Evolutionary conservation across 352 stramenopile genomes (phyloP).

Genomic region (Pythium aphanidermatum): DNA sequence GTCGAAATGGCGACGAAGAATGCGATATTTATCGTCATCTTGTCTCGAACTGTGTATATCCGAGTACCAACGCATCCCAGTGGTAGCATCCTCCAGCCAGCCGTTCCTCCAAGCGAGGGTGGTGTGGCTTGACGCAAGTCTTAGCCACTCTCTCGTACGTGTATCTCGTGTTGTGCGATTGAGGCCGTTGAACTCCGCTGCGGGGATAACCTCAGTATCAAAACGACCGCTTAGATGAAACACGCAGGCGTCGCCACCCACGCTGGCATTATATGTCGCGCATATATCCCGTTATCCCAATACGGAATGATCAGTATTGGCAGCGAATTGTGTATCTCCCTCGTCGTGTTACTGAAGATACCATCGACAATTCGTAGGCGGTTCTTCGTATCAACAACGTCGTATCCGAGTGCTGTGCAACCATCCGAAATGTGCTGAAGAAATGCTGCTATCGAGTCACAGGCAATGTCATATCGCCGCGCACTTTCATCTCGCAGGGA

Average conservation of each 20-base stretch:
- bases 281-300: constrained; percentile 15
- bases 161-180: constrained; percentile 8
- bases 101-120: too few relatives aligned
- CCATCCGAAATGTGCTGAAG: constrained; percentile 8
- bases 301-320: constrained; percentile 23
- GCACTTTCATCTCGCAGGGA: too few relatives aligned
- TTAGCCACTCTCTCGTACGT: constrained; percentile 20
- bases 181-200: not conserved
- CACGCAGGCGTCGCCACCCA: constrained; percentile 21
- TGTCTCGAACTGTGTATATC: too few relatives aligned
- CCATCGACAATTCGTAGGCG: constrained; percentile 17
- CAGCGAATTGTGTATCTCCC: constrained; percentile 6
- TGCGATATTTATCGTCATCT: too few relatives aligned
- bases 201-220: not conserved
- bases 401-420: constrained; percentile 20
- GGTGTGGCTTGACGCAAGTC: too few relatives aligned
- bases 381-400: constrained; percentile 18
- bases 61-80: too few relatives aligned
- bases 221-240: constrained; percentile 13
- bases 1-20: too few relatives aligned
- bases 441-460: constrained; percentile 1
- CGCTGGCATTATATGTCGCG: constrained; percentile 11
- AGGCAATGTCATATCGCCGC: too few relatives aligned
- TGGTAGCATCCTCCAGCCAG: too few relatives aligned
- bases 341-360: not conserved